phyloP scores from a whole-genome alignment of 441 rosid genomes.

The Viola pubescens region DNA sequence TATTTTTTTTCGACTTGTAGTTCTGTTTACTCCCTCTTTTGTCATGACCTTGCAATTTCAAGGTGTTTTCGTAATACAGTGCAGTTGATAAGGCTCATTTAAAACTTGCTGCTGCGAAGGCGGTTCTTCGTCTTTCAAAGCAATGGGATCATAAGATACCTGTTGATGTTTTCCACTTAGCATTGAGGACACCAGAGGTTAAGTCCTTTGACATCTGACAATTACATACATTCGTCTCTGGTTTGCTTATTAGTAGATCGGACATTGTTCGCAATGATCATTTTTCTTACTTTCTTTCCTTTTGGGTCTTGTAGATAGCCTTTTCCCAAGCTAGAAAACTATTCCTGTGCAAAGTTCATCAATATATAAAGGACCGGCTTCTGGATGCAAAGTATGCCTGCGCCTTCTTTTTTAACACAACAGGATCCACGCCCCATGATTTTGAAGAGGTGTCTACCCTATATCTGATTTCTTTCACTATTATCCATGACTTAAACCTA shows the following conservation, averaged over 20 bases:
- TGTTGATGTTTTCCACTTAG: constrained; percentile 67
- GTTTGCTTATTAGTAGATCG: neutral
- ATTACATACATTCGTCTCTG: constrained; percentile 11
- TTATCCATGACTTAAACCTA: constrained; percentile 8
- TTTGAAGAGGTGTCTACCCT: constrained; percentile 65
- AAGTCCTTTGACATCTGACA: constrained; percentile 13
- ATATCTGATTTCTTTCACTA: constrained; percentile 20
- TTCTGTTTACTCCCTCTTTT: neutral
- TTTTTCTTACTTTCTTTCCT: constrained; percentile 7
- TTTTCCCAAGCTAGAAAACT: constrained; percentile 72
- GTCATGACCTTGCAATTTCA: constrained; percentile 17
- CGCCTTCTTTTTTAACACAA: constrained; percentile 57
- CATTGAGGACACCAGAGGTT: constrained; percentile 75
- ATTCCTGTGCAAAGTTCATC: constrained; percentile 83
- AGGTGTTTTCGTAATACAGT: constrained; percentile 42
- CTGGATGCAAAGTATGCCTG: constrained; percentile 89
- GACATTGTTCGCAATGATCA: constrained; percentile 13
- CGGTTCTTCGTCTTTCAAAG: constrained; percentile 80
- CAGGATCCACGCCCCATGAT: constrained; percentile 42
- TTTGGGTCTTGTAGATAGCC: constrained; percentile 48
- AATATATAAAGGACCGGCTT: constrained; percentile 80
- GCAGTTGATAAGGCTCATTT: constrained; percentile 86
- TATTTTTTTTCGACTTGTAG: constrained; percentile 16
- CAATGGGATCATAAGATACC: constrained; percentile 95
- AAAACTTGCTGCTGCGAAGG: constrained; percentile 94